Conservation (phyloP, 208 protist genomes). For the Trypanosoma vivax region DNA sequence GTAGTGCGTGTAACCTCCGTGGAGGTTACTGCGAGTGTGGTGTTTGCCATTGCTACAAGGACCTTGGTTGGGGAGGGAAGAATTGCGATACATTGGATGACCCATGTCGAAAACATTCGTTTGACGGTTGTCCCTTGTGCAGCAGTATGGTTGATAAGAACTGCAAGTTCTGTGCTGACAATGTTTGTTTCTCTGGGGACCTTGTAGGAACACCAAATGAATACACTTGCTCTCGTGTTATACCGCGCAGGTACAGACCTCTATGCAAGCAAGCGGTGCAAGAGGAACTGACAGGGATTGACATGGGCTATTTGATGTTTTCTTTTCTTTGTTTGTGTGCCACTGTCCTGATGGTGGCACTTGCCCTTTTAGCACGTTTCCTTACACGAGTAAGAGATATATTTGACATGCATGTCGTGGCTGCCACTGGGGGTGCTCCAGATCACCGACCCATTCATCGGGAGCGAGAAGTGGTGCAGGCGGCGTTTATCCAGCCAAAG, state of each 20-base stretch:
- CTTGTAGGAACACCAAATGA: slow-evolving; percentile 18
- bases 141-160: slow-evolving; percentile 3
- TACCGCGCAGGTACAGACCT: background rate
- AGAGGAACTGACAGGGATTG: background rate
- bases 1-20: slow-evolving; percentile 6
- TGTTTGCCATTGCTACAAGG: slow-evolving; percentile 2
- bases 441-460: background rate
- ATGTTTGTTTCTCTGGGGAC: slow-evolving; percentile 28
- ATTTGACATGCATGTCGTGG: background rate
- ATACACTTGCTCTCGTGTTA: slow-evolving; percentile 31
- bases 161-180: slow-evolving; percentile 41
- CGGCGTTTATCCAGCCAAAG: background rate
- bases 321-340: background rate
- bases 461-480: background rate
- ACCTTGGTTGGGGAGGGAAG: slow-evolving; percentile 7
- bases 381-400: background rate
- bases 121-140: slow-evolving; percentile 34
- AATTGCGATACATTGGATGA: slow-evolving; percentile 19
- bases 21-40: slow-evolving; percentile 18
- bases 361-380: background rate
- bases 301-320: background rate
- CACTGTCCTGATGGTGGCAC: background rate
- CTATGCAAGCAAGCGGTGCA: slow-evolving; percentile 3
- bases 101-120: slow-evolving; percentile 27
- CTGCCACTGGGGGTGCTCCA: background rate